Percentiles rank a stretch among this genome's conserved stretches.
phyloP scores from a whole-genome alignment of 139 green algal genomes.

The Micractinium sp. region DNA sequence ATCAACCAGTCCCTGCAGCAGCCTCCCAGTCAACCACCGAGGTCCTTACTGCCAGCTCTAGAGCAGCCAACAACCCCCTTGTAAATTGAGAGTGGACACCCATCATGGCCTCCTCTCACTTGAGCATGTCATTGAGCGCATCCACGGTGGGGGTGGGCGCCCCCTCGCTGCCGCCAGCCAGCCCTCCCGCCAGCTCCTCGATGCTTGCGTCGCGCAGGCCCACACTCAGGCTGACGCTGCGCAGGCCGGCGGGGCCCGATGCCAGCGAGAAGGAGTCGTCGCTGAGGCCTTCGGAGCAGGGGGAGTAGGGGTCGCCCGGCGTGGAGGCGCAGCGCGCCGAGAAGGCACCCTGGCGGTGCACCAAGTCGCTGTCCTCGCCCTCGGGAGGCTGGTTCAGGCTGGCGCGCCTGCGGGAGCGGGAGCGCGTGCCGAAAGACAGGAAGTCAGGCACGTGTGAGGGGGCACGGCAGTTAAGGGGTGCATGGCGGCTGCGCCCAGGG shows the following conservation, averaged over 20 bases:
- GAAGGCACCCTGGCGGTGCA: constrained; percentile 17
- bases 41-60: no score
- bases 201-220: constrained; percentile 22
- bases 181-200: constrained; percentile 8
- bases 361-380: constrained; percentile 13
- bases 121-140: constrained; percentile 53
- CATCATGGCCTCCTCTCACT: background rate
- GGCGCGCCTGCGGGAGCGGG: constrained; percentile 2
- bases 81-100: no score
- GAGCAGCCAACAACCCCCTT: no score
- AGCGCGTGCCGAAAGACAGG: background rate
- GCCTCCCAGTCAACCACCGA: no score
- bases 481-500: background rate
- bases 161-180: background rate
- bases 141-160: constrained; percentile 23
- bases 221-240: background rate
- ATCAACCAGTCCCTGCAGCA: no score
- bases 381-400: constrained; percentile 28
- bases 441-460: no score
- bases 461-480: background rate
- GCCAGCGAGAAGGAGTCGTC: constrained; percentile 16
- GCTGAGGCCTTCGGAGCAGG: background rate
- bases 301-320: background rate
- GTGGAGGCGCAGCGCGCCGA: constrained; percentile 13
- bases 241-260: constrained; percentile 3